Evolutionary conservation across 257 asterid species (phyloP).

Genomic region (Ocimum tenuiflorum): DNA sequence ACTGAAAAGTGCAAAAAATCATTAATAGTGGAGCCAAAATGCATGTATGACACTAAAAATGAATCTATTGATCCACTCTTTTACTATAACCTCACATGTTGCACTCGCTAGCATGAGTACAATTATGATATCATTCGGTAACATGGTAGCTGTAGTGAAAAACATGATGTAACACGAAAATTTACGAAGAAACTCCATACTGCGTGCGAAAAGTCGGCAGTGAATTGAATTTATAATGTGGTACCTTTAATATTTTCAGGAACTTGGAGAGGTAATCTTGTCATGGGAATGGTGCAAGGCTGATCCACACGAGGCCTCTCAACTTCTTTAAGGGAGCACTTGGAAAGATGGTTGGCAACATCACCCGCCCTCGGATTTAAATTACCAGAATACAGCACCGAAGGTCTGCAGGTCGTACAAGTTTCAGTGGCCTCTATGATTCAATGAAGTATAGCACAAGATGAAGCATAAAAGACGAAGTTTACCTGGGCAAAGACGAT

Average conservation of each 20-base stretch:
- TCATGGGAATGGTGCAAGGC: conserved; percentile 43
- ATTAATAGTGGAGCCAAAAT: too few species aligned
- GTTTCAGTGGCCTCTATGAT: conserved; percentile 4
- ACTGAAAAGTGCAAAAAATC: too few species aligned
- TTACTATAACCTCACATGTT: too few species aligned
- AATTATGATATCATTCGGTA: too few species aligned
- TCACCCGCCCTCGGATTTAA: conserved; percentile 42
- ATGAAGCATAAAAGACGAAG: neutral
- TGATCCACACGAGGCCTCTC: conserved; percentile 53
- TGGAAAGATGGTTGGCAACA: conserved; percentile 58
- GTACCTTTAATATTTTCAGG: conserved; percentile 80
- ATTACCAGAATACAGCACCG: conserved; percentile 63
- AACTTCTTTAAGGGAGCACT: conserved; percentile 61
- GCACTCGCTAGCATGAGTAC: too few species aligned
- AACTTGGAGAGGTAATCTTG: conserved; percentile 73
- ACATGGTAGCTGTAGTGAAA: too few species aligned
- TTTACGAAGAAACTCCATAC: too few species aligned
- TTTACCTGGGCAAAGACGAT: conserved; percentile 88
- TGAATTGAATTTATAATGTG: neutral
- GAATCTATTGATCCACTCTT: too few species aligned
- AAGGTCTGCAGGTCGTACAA: conserved; percentile 45
- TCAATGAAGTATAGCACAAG: neutral
- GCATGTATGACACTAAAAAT: too few species aligned
- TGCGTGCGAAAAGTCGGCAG: too few species aligned
- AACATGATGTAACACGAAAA: too few species aligned